phyloP scores from a whole-genome alignment of 768 basidiomycete species.

The Podaxis mareebaensis region DNA sequence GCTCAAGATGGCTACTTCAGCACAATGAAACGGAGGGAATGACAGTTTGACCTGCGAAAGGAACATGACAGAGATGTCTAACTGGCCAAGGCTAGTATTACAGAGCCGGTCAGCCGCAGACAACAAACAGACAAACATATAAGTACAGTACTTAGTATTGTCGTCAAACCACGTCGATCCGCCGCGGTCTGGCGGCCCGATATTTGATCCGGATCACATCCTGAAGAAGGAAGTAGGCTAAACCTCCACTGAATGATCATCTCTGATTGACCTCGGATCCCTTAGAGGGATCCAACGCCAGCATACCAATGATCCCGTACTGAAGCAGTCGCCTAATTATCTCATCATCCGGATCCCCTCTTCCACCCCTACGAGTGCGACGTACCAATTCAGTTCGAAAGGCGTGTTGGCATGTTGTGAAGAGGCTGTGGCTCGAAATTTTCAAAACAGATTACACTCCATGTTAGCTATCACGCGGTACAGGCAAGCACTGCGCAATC shows the following conservation, averaged over 20 bases:
- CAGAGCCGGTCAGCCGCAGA: conserved; percentile 9
- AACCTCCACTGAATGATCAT: too few species aligned
- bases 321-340: background rate
- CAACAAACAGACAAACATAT: conserved; percentile 8
- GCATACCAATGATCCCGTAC: background rate
- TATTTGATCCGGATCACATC: background rate
- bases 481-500: background rate
- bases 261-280: background rate
- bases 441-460: conserved; percentile 11
- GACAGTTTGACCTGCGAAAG: conserved; percentile 4
- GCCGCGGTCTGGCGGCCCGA: conserved; percentile 5
- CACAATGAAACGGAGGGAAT: conserved; percentile 1
- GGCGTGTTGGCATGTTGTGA: background rate
- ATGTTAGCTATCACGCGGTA: background rate
- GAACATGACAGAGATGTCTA: background rate
- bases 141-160: background rate
- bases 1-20: conserved; percentile 1
- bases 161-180: conserved; percentile 7
- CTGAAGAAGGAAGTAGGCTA: background rate
- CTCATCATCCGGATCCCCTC: background rate
- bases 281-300: background rate
- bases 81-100: background rate
- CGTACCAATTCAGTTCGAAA: background rate
- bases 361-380: background rate
- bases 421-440: background rate